Base-by-base conservation (phyloP, 352 stramenopile genomes). In the Phytophthora capsici region DNA sequence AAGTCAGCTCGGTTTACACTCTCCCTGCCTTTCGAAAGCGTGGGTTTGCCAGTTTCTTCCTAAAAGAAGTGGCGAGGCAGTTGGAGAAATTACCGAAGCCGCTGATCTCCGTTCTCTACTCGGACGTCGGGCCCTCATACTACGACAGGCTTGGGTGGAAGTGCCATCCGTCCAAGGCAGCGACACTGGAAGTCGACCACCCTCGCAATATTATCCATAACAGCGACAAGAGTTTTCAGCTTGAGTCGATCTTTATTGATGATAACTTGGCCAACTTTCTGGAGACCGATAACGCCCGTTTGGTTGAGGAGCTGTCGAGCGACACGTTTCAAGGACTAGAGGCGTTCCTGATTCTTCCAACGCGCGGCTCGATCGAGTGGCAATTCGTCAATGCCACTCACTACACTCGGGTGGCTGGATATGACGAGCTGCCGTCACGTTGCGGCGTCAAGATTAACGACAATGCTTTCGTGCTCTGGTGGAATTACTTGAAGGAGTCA, bases 1-100 rank as follows among this genome's bases (percentile, higher is more conserved):
- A 84, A 57, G 69, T 89, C 23, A 78, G 68, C 26, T 84, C 80
- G 3, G 80, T 89, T 28, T 87, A 78, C 74, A 89, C 80, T 8
- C 68, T 89, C 7, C 78, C 76, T 13, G 58, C 54, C 28, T 69
- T 66, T 44, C 73, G 76, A 20, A 66, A 71, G 16, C 62, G 80
- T 22, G 80, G 80, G 0, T 75, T 88, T 43, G 77, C 71, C 1
- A 38, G 45, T 0, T 81, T 80, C 47, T 87, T 89, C 62, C 38
- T 87, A 2, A 52, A 17, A 4, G 30, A 70, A 36, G 53, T 89
- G 13, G 63, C 68, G 10, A 54, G 60, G 34, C 59, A 71, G 16
- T 47, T 84, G 48, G 54, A 57, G 20, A 36, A 66, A 25, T 58
- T 77, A 0, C 71, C 67, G 1, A 34, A 75, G 3, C 51, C 71